A percentile compares a stretch with the other conserved stretches of the same genome.
These are phyloP conservation scores for Sclerotinia sclerotiorum DNA, from an alignment of 2,329 filamentous ascomycete species.

Conservation along the genomic window DNA sequence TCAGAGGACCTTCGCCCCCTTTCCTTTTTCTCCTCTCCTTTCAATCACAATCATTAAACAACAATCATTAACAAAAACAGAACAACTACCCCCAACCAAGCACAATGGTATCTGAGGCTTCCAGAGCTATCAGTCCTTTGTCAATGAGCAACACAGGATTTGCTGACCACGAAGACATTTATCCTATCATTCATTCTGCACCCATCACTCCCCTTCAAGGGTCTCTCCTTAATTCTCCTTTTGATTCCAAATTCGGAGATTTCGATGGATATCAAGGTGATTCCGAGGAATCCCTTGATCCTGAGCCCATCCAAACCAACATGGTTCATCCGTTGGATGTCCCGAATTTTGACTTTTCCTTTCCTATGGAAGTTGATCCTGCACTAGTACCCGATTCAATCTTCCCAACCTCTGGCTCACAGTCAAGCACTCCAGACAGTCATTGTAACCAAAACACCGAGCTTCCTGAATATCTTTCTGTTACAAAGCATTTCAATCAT, in stretches of 20 bases:
- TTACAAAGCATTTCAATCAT: not conserved
- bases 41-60: slow-evolving; percentile 6
- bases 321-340: not conserved
- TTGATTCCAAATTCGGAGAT: not conserved
- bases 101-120: not conserved
- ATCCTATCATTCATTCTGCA: not conserved
- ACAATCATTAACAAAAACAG: not conserved
- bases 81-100: not conserved
- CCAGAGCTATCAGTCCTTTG: not conserved
- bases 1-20: slow-evolving; percentile 1
- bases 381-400: too few species aligned
- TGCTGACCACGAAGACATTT: not conserved
- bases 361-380: not conserved
- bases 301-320: not conserved
- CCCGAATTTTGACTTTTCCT: not conserved
- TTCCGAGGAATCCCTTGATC: not conserved
- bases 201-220: not conserved
- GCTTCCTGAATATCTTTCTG: not conserved
- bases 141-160: not conserved
- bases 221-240: not conserved
- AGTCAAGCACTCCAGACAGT: not conserved
- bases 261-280: not conserved
- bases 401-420: not conserved
- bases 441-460: too few species aligned
- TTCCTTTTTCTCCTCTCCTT: not conserved